Evolutionary conservation across 306 rosid genomes (phyloP).

Genomic region (Cucumis hystrix): DNA sequence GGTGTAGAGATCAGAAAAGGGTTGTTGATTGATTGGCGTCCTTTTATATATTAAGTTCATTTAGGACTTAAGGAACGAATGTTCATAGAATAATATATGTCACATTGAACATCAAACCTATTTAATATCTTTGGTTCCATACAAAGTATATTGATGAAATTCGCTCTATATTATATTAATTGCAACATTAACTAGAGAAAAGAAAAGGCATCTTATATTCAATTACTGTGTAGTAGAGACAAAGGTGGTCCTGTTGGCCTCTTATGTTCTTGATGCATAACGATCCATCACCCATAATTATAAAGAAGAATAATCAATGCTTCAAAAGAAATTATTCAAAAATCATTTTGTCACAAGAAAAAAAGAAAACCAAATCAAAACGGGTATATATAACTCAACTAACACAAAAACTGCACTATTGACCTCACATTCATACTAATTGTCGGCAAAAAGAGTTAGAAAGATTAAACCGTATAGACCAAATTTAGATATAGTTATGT

Average conservation of each 20-base stretch:
- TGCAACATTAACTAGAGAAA: background rate
- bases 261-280: background rate
- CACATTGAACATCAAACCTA: background rate
- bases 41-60: background rate
- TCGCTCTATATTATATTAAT: background rate
- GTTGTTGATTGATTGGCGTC: background rate
- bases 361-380: background rate
- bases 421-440: no score
- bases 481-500: no score
- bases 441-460: no score
- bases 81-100: background rate
- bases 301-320: background rate
- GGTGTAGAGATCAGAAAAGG: background rate
- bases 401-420: no score
- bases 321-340: no score
- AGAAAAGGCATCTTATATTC: background rate
- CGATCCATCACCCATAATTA: background rate
- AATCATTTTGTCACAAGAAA: background rate
- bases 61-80: background rate
- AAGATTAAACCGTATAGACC: no score
- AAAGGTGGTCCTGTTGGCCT: background rate
- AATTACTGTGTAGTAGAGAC: background rate
- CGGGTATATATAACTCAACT: no score
- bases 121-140: background rate
- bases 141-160: background rate